Evolutionary conservation across 2,329 filamentous ascomycete species (phyloP), one percentile per base, ranked within the genome.

Genomic region (Hypoxylon sp.): DNA sequence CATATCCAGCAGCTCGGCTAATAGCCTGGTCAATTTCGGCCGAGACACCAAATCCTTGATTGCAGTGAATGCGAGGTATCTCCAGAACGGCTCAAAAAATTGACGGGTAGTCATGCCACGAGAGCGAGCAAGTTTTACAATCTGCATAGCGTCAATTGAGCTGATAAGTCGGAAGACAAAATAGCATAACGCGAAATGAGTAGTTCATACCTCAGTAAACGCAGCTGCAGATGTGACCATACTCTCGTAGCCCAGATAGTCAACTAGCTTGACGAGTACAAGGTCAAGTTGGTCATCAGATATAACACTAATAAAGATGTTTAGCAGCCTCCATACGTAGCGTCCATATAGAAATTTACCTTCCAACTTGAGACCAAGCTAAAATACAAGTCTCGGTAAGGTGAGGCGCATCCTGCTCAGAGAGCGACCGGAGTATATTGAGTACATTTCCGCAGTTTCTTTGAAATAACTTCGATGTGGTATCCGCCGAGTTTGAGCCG

Each of bases 61-160:
- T 1, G 92, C 89, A 51, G 89, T 86, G 62, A 94, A 90, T 0
- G 93, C 94, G 46, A 99, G 82, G 28, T 87, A 94, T 68, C 88
- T 87, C 94, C 94, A 98, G 76, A 93, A 98, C 0, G 94, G 93
- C 57, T 89, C 88, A 59, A 98, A 89, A 0, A 99, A 80, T 15
- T 88, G 87, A 26, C 85, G 83, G 1, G 89, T 85, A 1, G 87
- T 89, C 37, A 87, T 82, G 2, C 83, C 82, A 41, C 88, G 85
- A 49, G 83, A 80, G 53, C 89, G 85, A 1, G 93, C 91, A 50
- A 98, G 82, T 63, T 88, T 89, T 19, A 91, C 82, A 39, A 97
- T 80, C 77, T 80, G 34, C 2, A 11, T 15, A 19, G 6, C 32
- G 20, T 64, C 37, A 56, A 56, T 26, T 26, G 20, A 56, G 52